These are phyloP conservation scores for Euphorbia schlechtendalii DNA, from an alignment of 441 rosid species.

Conservation along the genomic window DNA sequence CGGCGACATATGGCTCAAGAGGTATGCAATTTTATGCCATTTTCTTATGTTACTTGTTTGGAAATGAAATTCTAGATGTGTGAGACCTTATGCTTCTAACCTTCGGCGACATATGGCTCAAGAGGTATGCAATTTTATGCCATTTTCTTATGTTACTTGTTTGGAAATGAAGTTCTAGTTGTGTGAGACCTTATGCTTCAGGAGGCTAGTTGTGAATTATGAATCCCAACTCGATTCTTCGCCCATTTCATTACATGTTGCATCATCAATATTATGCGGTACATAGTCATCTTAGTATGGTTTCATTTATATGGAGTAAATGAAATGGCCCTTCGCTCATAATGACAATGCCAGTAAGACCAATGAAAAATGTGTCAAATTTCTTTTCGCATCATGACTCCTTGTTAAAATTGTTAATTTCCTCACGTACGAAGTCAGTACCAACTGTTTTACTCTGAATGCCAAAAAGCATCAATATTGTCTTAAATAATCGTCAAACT, in stretches of 20 bases:
- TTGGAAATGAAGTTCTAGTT: background rate
- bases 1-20: slow-evolving; percentile 77
- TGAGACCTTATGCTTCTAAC: slow-evolving; percentile 48
- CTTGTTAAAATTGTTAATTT: background rate
- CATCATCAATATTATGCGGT: background rate
- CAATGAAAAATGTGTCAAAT: background rate
- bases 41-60: background rate
- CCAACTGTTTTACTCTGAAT: background rate
- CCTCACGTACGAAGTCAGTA: background rate
- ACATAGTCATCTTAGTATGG: background rate
- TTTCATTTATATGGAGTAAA: background rate
- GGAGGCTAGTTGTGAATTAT: background rate
- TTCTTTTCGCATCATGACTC: background rate
- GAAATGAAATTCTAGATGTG: background rate
- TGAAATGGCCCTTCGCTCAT: background rate
- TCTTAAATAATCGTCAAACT: background rate
- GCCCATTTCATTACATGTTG: background rate
- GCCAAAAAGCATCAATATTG: background rate
- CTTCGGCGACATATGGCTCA: slow-evolving; percentile 76
- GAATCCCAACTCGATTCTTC: background rate
- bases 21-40: slow-evolving; percentile 37
- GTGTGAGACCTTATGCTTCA: slow-evolving; percentile 37
- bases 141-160: background rate
- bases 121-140: slow-evolving; percentile 47
- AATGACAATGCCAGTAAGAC: background rate